Percentiles rank a stretch among this genome's conserved stretches.
These are phyloP conservation scores for Sphagnum contortum DNA, from an alignment of 225 moss, liverwort and hornwort species.

Conservation along the genomic window DNA sequence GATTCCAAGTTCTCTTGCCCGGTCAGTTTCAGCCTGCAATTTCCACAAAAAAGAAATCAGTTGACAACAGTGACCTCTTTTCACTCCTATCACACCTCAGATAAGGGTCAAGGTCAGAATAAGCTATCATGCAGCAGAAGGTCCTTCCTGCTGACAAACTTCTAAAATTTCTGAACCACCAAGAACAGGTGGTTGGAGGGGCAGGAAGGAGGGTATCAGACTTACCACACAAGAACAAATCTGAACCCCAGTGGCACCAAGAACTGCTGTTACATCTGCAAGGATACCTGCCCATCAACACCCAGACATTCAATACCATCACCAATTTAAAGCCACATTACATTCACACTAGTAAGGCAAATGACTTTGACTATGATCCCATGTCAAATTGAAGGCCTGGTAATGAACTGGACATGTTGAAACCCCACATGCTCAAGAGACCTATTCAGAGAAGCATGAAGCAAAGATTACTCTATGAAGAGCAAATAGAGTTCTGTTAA, in stretches of 20 bases:
- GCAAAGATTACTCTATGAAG: no score
- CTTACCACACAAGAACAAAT: slow-evolving; percentile 96
- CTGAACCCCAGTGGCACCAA: slow-evolving; percentile 67
- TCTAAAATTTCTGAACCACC: no score
- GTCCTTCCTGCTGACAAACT: no score
- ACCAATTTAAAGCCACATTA: not conserved
- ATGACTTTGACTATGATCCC: no score
- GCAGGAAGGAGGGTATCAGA: slow-evolving; percentile 6
- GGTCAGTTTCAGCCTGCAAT: slow-evolving; percentile 89
- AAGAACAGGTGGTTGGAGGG: no score
- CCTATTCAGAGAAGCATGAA: no score
- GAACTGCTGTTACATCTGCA: slow-evolving; percentile 72
- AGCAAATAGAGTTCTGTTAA: no score
- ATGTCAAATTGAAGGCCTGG: no score
- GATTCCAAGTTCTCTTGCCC: slow-evolving; percentile 68
- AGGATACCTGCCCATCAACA: slow-evolving; percentile 73
- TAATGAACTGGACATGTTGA: no score
- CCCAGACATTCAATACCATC: not conserved
- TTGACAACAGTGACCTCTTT: not conserved
- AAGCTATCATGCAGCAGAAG: no score
- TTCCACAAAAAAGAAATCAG: not conserved
- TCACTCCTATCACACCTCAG: not conserved
- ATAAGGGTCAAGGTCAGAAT: not conserved
- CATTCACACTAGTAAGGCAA: not conserved
- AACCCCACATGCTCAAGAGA: no score